Evolutionary conservation across 192 early-diverging fungal species (phyloP).

Genomic region (Hyaloraphidium curvatum): DNA sequence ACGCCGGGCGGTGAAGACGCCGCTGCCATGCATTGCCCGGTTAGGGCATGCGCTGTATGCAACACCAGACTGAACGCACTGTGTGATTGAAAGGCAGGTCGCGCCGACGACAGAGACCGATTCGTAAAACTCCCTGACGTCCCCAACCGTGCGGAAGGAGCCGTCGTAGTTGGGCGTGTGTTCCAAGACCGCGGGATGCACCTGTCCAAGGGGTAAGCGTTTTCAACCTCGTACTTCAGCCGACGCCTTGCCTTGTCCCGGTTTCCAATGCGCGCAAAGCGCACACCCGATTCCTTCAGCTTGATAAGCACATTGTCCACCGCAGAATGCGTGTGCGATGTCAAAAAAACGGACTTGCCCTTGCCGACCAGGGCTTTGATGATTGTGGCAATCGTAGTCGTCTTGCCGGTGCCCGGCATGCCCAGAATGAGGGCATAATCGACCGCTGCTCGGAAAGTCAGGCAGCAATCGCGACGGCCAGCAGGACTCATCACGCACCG

Average conservation of each 20-base stretch:
- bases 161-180: slow-evolving; percentile 9
- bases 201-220: background rate
- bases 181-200: slow-evolving; percentile 26
- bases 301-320: slow-evolving; percentile 86
- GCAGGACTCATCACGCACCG: slow-evolving; percentile 8
- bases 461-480: too few species aligned
- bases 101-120: slow-evolving; percentile 55
- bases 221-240: background rate
- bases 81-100: slow-evolving; percentile 69
- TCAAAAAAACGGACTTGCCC: slow-evolving; percentile 62
- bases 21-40: slow-evolving; percentile 19
- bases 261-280: slow-evolving; percentile 59
- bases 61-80: slow-evolving; percentile 27
- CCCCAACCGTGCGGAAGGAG: slow-evolving; percentile 29
- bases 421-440: slow-evolving; percentile 86
- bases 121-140: slow-evolving; percentile 38
- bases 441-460: slow-evolving; percentile 15
- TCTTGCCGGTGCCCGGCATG: slow-evolving; percentile 96
- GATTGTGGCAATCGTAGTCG: slow-evolving; percentile 65
- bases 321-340: slow-evolving; percentile 81
- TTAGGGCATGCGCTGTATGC: background rate
- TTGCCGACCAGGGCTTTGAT: slow-evolving; percentile 39
- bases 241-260: slow-evolving; percentile 23
- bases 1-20: slow-evolving; percentile 44
- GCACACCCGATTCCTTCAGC: slow-evolving; percentile 38